These are phyloP conservation scores for Takashimella tepidaria DNA, from an alignment of 1,284 basidiomycete species.

Conservation along the genomic window DNA sequence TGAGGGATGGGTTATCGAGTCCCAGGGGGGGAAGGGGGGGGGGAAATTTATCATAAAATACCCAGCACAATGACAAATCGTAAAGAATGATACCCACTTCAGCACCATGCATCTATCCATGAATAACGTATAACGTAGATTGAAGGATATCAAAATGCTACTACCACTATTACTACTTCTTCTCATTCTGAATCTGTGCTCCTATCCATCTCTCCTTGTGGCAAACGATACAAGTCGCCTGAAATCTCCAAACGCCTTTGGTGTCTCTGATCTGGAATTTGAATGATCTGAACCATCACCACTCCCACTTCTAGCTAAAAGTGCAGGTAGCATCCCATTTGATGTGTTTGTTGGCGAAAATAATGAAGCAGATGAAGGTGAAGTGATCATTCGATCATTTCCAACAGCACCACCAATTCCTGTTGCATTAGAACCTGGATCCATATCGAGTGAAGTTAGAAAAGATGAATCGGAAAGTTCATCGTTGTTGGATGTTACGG, in stretches of 20 bases:
- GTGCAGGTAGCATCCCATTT: slow-evolving; percentile 3
- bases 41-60: no score
- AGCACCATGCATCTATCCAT: no score
- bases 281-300: slow-evolving; percentile 39
- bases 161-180: no score
- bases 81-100: no score
- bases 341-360: slow-evolving; percentile 22
- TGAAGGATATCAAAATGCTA: neutral
- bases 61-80: no score
- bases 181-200: no score
- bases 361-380: slow-evolving; percentile 26
- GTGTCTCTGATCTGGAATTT: slow-evolving; percentile 52
- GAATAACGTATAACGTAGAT: no score
- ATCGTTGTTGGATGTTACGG: slow-evolving; percentile 78
- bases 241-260: slow-evolving; percentile 79
- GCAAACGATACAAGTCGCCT: slow-evolving; percentile 79
- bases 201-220: slow-evolving; percentile 51
- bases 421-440: slow-evolving; percentile 45
- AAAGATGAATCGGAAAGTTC: slow-evolving; percentile 85
- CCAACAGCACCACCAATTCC: neutral
- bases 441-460: slow-evolving; percentile 89
- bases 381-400: slow-evolving; percentile 14
- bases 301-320: slow-evolving; percentile 22
- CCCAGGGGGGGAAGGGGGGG: no score
- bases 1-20: no score